phyloP scores from a whole-genome alignment of 768 basidiomycete genomes.

The Holtermannia corniformis region DNA sequence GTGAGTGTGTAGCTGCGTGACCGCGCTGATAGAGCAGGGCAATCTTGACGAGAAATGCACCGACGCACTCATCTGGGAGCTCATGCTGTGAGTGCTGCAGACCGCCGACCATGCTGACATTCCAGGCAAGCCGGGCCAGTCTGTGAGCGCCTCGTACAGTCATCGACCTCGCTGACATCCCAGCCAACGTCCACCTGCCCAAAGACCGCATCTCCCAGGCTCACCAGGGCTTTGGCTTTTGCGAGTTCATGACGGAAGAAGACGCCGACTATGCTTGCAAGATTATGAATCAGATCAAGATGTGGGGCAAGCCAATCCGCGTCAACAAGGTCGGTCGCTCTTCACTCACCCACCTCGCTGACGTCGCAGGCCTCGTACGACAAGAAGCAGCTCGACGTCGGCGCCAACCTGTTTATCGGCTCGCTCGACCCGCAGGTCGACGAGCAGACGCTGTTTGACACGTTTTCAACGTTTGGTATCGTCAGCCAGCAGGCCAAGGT shows the following conservation, averaged over 20 bases:
- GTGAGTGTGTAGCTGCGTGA: conserved; percentile 42
- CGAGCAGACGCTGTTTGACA: conserved; percentile 83
- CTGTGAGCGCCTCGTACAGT: conserved; percentile 50
- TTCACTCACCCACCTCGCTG: conserved; percentile 1
- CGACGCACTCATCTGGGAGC: conserved; percentile 92
- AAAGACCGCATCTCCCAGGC: conserved; percentile 98
- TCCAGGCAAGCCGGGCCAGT: conserved; percentile 84
- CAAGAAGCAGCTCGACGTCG: conserved; percentile 95
- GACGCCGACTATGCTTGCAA: conserved; percentile 99
- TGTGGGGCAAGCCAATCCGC: conserved; percentile 96
- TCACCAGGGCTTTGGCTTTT: conserved; percentile 98
- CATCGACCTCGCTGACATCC: background rate
- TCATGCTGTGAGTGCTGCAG: conserved; percentile 57
- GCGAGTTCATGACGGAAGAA: conserved; percentile 97
- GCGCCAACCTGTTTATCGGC: conserved; percentile 93
- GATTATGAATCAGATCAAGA: conserved; percentile 99
- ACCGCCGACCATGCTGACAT: background rate
- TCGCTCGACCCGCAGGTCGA: conserved; percentile 93
- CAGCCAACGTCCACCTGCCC: conserved; percentile 94
- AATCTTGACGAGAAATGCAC: conserved; percentile 92
- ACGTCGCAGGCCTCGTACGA: conserved; percentile 83
- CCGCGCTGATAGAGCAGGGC: conserved; percentile 50
- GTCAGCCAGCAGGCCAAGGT: conserved; percentile 41
- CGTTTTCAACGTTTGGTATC: conserved; percentile 72
- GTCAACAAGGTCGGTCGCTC: conserved; percentile 85